phyloP scores from a whole-genome alignment of 768 basidiomycete species.

The Macrolepiota dolichaula region DNA sequence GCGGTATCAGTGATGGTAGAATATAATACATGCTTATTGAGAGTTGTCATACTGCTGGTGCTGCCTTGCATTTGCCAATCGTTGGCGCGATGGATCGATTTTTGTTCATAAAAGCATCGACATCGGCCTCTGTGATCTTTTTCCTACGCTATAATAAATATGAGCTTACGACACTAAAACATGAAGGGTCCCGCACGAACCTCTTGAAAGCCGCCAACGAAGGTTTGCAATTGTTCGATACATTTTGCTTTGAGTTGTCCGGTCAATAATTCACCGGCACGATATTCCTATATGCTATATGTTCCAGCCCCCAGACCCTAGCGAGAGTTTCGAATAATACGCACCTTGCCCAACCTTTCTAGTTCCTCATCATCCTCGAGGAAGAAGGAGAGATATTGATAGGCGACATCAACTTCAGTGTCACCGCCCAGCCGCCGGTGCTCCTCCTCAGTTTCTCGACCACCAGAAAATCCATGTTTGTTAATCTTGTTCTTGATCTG shows the following conservation, averaged over 20 bases:
- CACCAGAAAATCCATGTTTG: slow-evolving; percentile 94
- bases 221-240: slow-evolving; percentile 76
- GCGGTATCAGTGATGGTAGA: not conserved
- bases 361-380: slow-evolving; percentile 93
- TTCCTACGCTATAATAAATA: slow-evolving; percentile 58
- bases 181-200: slow-evolving; percentile 22
- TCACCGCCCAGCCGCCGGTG: slow-evolving; percentile 86
- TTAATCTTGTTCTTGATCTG: slow-evolving; percentile 99
- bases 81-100: slow-evolving; percentile 70
- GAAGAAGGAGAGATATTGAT: slow-evolving; percentile 95
- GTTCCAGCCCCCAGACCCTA: not conserved
- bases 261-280: slow-evolving; percentile 81
- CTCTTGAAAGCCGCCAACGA: slow-evolving; percentile 85
- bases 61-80: slow-evolving; percentile 33
- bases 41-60: not conserved
- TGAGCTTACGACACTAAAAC: slow-evolving; percentile 8
- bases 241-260: slow-evolving; percentile 90
- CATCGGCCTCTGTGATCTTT: slow-evolving; percentile 73
- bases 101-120: slow-evolving; percentile 78
- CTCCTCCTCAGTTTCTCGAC: slow-evolving; percentile 93
- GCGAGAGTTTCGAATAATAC: slow-evolving; percentile 17
- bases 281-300: slow-evolving; percentile 69
- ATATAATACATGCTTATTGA: not conserved
- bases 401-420: slow-evolving; percentile 92
- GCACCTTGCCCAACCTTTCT: slow-evolving; percentile 68